Percentiles rank a stretch among this genome's conserved stretches.
phyloP scores from a whole-genome alignment of 2,329 filamentous ascomycete genomes.

The Penicillium sp. region DNA sequence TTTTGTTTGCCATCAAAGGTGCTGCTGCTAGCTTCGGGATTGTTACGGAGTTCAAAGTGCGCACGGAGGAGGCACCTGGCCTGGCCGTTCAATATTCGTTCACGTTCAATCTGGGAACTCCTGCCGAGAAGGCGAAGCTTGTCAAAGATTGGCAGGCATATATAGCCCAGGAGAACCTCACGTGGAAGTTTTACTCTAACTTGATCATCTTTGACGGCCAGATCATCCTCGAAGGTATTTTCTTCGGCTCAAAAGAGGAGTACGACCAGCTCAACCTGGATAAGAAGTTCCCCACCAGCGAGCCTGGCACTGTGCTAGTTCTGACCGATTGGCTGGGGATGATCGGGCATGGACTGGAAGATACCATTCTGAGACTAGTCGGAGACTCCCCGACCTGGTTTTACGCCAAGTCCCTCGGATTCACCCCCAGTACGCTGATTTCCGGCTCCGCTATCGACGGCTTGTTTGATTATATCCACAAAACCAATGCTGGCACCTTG shows the following conservation, averaged over 20 bases:
- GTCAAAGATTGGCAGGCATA: constrained; percentile 61
- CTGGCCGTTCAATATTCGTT: constrained; percentile 60
- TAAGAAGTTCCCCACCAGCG: constrained; percentile 23
- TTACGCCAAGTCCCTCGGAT: constrained; percentile 57
- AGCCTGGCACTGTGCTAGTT: constrained; percentile 15
- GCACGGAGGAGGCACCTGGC: constrained; percentile 38
- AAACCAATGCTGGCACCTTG: constrained; percentile 49
- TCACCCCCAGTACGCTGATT: constrained; percentile 51
- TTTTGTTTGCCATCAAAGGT: constrained; percentile 39
- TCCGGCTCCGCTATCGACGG: constrained; percentile 43
- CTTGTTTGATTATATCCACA: constrained; percentile 39
- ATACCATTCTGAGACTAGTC: neutral
- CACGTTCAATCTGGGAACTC: constrained; percentile 51
- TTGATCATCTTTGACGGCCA: constrained; percentile 58
- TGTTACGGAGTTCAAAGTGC: constrained; percentile 41
- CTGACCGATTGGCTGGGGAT: constrained; percentile 3
- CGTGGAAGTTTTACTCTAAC: constrained; percentile 59
- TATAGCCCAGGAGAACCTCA: constrained; percentile 54
- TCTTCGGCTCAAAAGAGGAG: constrained; percentile 60
- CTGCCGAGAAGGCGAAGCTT: constrained; percentile 49
- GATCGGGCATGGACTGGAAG: neutral
- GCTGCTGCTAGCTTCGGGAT: constrained; percentile 40
- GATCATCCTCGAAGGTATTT: constrained; percentile 60
- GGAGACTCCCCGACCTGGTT: constrained; percentile 37
- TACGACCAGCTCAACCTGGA: constrained; percentile 46